A percentile compares a stretch with the other conserved stretches of the same genome.
Evolutionary conservation across 1,284 basidiomycete genomes (phyloP).

Genomic region (Pascua sp.): DNA sequence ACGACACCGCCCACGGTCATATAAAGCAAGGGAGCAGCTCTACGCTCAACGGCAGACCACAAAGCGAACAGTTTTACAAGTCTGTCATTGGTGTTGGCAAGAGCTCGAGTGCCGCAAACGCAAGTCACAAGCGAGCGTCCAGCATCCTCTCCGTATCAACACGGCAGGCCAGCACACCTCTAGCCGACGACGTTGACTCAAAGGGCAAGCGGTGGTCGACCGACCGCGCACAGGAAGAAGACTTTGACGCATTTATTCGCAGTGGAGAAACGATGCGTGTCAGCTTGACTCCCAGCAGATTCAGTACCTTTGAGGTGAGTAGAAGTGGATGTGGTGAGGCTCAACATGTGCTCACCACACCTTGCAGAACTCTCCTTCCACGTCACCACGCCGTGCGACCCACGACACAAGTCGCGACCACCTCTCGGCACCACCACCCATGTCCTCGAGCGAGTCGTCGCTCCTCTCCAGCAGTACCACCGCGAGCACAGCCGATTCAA

Average conservation of each 20-base stretch:
- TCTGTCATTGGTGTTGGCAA: slow-evolving; percentile 7
- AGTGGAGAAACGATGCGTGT: slow-evolving; percentile 88
- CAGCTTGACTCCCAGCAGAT: slow-evolving; percentile 84
- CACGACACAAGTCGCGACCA: slow-evolving; percentile 1
- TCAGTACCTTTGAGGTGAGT: slow-evolving; percentile 82
- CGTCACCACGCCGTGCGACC: slow-evolving; percentile 2
- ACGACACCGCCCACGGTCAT: neutral
- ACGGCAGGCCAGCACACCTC: no score
- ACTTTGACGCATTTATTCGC: slow-evolving; percentile 86
- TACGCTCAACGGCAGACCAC: slow-evolving; percentile 1
- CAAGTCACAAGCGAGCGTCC: slow-evolving; percentile 10
- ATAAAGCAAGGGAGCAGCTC: neutral
- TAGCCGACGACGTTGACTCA: no score
- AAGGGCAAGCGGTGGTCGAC: no score
- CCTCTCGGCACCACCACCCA: neutral
- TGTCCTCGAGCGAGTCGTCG: slow-evolving; percentile 17
- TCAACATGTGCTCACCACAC: neutral
- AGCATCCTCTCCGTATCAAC: neutral
- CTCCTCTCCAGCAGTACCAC: slow-evolving; percentile 13
- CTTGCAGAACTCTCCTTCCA: slow-evolving; percentile 5
- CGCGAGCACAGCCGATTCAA: slow-evolving; percentile 5
- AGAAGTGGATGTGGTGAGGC: neutral
- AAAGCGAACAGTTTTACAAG: slow-evolving; percentile 12
- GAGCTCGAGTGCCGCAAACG: neutral
- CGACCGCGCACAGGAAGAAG: slow-evolving; percentile 47